Evolutionary conservation across 2,329 filamentous ascomycete species (phyloP).

Genomic region (Alternaria incomplexa): DNA sequence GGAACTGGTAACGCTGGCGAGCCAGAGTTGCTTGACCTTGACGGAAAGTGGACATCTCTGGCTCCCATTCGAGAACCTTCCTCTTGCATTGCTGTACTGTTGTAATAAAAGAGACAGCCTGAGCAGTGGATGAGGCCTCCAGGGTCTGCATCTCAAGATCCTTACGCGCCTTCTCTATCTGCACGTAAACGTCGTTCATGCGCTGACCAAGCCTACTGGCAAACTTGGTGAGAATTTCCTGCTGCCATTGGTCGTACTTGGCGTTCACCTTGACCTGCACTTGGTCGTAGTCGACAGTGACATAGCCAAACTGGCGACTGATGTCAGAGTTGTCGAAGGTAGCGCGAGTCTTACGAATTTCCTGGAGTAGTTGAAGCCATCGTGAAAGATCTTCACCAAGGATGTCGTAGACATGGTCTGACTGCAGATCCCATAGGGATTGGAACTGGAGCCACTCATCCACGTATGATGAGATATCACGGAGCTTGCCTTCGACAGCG

Average conservation of each 20-base stretch:
- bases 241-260: conserved; percentile 99
- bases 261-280: conserved; percentile 98
- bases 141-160: conserved; percentile 91
- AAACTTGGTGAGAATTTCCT: conserved; percentile 94
- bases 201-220: conserved; percentile 84
- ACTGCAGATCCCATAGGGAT: conserved; percentile 96
- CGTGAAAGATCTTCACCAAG: conserved; percentile 88
- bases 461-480: conserved; percentile 81
- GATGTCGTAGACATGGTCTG: conserved; percentile 91
- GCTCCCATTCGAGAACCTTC: conserved; percentile 91
- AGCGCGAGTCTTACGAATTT: conserved; percentile 91
- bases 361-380: conserved; percentile 95
- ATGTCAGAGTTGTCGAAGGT: conserved; percentile 98
- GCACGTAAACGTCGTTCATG: conserved; percentile 90
- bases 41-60: conserved; percentile 93
- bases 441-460: conserved; percentile 99
- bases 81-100: conserved; percentile 96
- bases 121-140: conserved; percentile 92
- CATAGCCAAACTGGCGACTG: conserved; percentile 88
- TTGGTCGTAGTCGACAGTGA: conserved; percentile 97
- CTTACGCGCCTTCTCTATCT: conserved; percentile 87
- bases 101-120: conserved; percentile 98
- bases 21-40: conserved; percentile 93
- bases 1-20: conserved; percentile 92
- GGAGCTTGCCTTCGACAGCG: conserved; percentile 81